phyloP scores from a whole-genome alignment of 1,139 yeast genomes.

The Scheffersomyces titani region DNA sequence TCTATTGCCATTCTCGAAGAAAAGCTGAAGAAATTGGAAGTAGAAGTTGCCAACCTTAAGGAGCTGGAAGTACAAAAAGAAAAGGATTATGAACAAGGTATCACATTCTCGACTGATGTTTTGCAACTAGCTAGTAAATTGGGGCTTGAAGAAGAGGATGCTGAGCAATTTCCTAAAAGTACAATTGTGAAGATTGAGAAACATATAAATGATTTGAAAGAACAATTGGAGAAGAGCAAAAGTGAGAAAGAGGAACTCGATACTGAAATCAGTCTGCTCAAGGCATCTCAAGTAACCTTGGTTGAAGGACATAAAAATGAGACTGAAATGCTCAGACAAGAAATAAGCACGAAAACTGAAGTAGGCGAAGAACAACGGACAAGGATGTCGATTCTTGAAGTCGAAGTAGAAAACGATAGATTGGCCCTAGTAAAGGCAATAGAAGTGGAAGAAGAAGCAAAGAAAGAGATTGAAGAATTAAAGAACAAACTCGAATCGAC shows the following conservation, averaged over 20 bases:
- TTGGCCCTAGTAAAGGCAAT: neutral
- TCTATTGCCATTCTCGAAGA: neutral
- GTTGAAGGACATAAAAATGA: neutral
- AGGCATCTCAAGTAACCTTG: too few relatives aligned
- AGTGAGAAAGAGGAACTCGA: neutral
- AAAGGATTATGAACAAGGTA: neutral
- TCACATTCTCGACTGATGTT: neutral
- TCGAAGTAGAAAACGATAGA: neutral
- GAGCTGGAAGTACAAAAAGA: neutral
- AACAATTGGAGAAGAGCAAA: neutral
- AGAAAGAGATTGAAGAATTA: neutral
- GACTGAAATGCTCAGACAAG: neutral
- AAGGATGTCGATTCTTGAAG: neutral
- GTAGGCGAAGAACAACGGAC: neutral
- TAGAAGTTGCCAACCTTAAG: neutral
- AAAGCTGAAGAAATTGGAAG: neutral
- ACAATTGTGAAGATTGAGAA: neutral
- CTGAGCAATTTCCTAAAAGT: too few relatives aligned
- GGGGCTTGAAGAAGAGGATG: neutral
- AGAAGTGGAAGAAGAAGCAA: slow-evolving; percentile 3
- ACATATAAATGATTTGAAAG: neutral
- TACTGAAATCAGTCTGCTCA: neutral
- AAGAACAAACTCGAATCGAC: neutral
- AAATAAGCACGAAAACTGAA: neutral
- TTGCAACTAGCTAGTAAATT: neutral